These are phyloP conservation scores for Globisporangium abappressorium DNA, from an alignment of 352 stramenopile genomes.

Conservation along the genomic window DNA sequence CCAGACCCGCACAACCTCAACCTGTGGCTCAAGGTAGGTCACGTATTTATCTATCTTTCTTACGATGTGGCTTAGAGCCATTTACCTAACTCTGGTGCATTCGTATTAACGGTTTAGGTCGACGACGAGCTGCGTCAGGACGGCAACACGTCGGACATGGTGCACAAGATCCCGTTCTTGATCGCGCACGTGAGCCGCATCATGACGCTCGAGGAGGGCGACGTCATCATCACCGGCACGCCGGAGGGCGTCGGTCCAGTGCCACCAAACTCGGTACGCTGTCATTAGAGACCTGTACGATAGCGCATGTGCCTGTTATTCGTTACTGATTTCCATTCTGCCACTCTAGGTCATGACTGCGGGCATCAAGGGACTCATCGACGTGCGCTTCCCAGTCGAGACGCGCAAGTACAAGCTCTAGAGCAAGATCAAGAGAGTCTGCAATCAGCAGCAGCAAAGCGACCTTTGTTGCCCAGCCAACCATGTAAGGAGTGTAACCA, in stretches of 20 bases:
- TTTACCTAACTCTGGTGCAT: neutral
- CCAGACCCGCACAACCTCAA: constrained; percentile 60
- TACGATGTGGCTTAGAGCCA: too few species aligned
- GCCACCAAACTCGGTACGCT: constrained; percentile 51
- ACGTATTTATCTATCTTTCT: too few species aligned
- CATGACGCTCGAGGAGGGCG: constrained; percentile 83
- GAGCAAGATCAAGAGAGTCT: neutral
- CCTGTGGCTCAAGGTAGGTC: constrained; percentile 83
- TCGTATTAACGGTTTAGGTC: constrained; percentile 26
- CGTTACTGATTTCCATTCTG: too few species aligned
- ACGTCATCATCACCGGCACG: constrained; percentile 84
- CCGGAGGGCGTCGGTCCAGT: constrained; percentile 75
- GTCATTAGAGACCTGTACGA: neutral
- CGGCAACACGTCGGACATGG: constrained; percentile 75
- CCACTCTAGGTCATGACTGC: constrained; percentile 53
- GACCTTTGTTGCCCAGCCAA: too few species aligned
- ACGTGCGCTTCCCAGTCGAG: constrained; percentile 65
- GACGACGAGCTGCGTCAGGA: constrained; percentile 70
- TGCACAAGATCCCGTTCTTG: constrained; percentile 74
- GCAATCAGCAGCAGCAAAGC: too few species aligned
- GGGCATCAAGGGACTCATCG: constrained; percentile 65
- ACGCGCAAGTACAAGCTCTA: constrained; percentile 56
- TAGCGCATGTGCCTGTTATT: too few species aligned
- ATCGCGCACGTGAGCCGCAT: constrained; percentile 78
- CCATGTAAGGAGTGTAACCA: too few species aligned